Evolutionary conservation across 2,329 filamentous ascomycete species (phyloP).

Genomic region (Ceratocystis alfenasii): DNA sequence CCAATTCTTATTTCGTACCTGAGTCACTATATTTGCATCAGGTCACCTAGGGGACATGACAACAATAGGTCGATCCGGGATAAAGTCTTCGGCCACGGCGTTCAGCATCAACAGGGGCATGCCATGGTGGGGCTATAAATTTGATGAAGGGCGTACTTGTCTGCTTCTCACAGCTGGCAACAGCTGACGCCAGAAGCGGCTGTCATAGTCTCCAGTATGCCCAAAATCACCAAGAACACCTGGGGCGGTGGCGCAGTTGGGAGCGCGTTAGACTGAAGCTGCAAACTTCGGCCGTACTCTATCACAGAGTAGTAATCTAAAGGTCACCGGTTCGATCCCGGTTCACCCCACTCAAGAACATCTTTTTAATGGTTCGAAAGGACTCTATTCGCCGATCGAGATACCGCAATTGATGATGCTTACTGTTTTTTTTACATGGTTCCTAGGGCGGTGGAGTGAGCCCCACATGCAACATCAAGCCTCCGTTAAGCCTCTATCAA

Average conservation of each 20-base stretch:
- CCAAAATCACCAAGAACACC: neutral
- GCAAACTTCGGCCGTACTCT: conserved; percentile 18
- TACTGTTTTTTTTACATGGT: neutral
- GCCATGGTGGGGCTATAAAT: neutral
- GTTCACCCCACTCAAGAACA: conserved; percentile 16
- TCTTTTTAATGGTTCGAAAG: neutral
- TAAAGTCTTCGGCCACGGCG: conserved; percentile 5
- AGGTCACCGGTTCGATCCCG: conserved; percentile 23
- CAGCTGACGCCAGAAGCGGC: neutral
- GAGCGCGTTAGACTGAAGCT: conserved; percentile 23
- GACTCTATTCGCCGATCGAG: neutral
- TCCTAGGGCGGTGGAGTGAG: neutral
- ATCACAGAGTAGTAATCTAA: conserved; percentile 19
- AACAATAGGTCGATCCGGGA: neutral
- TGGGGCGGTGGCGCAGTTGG: conserved; percentile 22
- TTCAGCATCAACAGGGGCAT: neutral
- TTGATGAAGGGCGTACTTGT: too few relatives aligned
- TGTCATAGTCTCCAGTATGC: neutral
- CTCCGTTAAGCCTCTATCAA: neutral
- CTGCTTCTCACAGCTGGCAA: neutral
- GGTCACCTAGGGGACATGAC: neutral
- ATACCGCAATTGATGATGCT: neutral
- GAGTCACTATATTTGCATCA: neutral
- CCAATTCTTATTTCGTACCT: too few relatives aligned
- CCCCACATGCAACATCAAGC: conserved; percentile 15